These are phyloP conservation scores for Neofusicoccum kwambonambiense DNA, from an alignment of 2,329 filamentous ascomycete species.

Conservation along the genomic window DNA sequence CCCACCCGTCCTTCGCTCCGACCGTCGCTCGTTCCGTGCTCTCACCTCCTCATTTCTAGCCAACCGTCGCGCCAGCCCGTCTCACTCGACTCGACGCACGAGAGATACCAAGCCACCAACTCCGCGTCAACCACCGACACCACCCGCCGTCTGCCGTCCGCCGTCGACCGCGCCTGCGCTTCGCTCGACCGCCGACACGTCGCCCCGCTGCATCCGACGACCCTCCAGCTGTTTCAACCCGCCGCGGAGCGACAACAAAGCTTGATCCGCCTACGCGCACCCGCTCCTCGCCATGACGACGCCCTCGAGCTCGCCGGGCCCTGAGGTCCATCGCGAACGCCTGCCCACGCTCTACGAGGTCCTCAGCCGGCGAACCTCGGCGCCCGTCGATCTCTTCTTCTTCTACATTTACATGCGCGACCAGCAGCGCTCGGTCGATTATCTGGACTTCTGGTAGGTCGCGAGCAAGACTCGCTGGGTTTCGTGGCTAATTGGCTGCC, in stretches of 20 bases:
- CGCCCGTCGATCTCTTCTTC: conserved; percentile 94
- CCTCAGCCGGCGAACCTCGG: conserved; percentile 85
- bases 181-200: background rate
- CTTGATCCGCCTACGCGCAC: background rate
- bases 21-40: conserved; percentile 19
- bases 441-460: conserved; percentile 92
- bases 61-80: background rate
- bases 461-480: background rate
- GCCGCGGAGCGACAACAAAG: conserved; percentile 4
- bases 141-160: background rate
- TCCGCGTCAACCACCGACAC: background rate
- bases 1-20: conserved; percentile 13
- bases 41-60: conserved; percentile 17
- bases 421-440: conserved; percentile 95
- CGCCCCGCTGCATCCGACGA: background rate
- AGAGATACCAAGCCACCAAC: background rate
- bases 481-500: conserved; percentile 25
- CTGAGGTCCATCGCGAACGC: conserved; percentile 63
- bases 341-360: conserved; percentile 96
- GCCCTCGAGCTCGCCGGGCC: conserved; percentile 17
- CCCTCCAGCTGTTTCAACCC: background rate
- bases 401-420: conserved; percentile 99
- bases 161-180: background rate
- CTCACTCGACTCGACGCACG: background rate
- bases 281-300: conserved; percentile 11